phyloP scores from a whole-genome alignment of 768 basidiomycete species.

The Russula ochroleuca region DNA sequence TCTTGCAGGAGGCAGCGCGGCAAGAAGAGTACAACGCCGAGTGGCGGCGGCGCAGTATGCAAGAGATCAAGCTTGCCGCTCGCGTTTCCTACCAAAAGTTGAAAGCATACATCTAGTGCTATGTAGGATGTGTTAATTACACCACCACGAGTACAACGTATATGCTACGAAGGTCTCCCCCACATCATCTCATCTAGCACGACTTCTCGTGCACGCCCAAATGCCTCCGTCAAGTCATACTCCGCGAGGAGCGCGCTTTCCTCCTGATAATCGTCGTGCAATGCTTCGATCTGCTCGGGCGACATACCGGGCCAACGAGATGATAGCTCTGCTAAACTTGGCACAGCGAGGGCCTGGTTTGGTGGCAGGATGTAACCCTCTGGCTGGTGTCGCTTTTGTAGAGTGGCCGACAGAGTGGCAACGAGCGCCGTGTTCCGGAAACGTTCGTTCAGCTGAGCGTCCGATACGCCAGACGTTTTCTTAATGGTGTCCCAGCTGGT shows the following conservation, averaged over 20 bases:
- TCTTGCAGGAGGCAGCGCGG: conserved; percentile 57
- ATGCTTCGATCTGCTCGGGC: conserved; percentile 54
- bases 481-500: conserved; percentile 74
- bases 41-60: conserved; percentile 61
- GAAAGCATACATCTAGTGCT: conserved; percentile 21
- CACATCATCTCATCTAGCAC: conserved; percentile 48
- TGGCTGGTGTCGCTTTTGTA: conserved; percentile 41
- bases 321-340: conserved; percentile 54
- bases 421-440: conserved; percentile 74
- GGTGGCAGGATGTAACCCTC: conserved; percentile 54
- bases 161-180: conserved; percentile 27
- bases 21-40: conserved; percentile 58
- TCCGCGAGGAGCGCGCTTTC: conserved; percentile 59
- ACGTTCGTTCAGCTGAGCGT: conserved; percentile 68
- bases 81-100: conserved; percentile 46
- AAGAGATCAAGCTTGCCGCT: conserved; percentile 53
- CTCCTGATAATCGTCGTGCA: conserved; percentile 55
- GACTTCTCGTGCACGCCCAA: conserved; percentile 58
- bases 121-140: neutral
- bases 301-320: conserved; percentile 75
- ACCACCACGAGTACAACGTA: conserved; percentile 1
- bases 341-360: conserved; percentile 53
- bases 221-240: conserved; percentile 54
- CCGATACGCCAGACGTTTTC: conserved; percentile 69
- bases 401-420: conserved; percentile 50